Percentiles rank a stretch among this genome's conserved stretches.
Conservation (phyloP, 1,139 yeast genomes). For the Pichia sp. region DNA sequence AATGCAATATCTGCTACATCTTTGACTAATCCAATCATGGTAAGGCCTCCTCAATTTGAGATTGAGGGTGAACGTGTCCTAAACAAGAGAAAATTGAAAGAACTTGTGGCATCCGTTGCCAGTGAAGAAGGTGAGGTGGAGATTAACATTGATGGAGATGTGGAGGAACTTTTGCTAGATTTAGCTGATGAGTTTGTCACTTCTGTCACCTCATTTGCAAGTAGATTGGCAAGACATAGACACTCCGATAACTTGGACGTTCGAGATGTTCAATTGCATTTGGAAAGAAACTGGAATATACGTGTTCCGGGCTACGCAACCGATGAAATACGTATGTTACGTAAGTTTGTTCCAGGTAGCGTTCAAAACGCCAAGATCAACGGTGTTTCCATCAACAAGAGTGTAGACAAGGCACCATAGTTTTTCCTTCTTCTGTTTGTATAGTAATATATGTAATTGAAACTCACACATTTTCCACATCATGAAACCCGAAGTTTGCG, state of each 20-base stretch:
- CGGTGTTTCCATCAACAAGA: constrained; percentile 44
- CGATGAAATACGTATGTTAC: constrained; percentile 80
- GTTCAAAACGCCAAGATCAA: constrained; percentile 65
- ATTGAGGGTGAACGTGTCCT: constrained; percentile 77
- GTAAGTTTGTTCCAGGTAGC: constrained; percentile 73
- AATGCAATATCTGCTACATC: constrained; percentile 62
- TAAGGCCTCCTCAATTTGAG: constrained; percentile 76
- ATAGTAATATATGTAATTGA: too few species aligned
- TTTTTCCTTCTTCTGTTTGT: too few species aligned
- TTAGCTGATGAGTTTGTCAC: constrained; percentile 94
- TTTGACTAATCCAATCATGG: constrained; percentile 67
- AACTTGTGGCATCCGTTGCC: constrained; percentile 75
- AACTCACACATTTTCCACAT: too few species aligned
- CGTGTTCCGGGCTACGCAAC: constrained; percentile 89
- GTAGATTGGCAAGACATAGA: constrained; percentile 90
- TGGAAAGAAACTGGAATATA: constrained; percentile 94
- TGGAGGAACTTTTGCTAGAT: constrained; percentile 83
- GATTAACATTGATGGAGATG: constrained; percentile 92
- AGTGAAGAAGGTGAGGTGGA: constrained; percentile 85
- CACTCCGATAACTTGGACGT: constrained; percentile 85
- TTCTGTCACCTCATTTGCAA: constrained; percentile 86
- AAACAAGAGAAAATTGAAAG: constrained; percentile 82
- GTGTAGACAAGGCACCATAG: constrained; percentile 25
- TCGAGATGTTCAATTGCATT: constrained; percentile 82
- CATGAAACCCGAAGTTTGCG: too few species aligned